These are phyloP conservation scores for Carex kokanica DNA, from an alignment of 176 grass and related monocot species.

Conservation along the genomic window DNA sequence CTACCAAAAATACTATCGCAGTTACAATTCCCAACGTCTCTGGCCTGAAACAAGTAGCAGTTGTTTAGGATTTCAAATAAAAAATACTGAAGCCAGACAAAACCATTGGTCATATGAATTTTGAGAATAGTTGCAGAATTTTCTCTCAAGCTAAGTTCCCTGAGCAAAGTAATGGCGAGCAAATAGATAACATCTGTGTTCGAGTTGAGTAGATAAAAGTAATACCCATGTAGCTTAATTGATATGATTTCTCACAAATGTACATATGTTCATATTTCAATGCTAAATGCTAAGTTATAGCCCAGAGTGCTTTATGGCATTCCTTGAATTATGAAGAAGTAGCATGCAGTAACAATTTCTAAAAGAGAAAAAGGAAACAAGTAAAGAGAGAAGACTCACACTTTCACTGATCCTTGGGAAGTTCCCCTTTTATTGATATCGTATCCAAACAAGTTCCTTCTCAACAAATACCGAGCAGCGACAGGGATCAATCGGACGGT, in stretches of 20 bases:
- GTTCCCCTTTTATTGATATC: conserved; percentile 97
- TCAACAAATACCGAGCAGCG: conserved; percentile 71
- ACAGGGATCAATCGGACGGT: conserved; percentile 67
- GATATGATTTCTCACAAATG: neutral
- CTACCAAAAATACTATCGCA: conserved; percentile 90
- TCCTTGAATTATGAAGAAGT: too few species aligned
- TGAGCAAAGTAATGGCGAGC: neutral
- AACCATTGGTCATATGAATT: neutral
- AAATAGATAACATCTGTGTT: neutral
- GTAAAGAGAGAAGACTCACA: conserved; percentile 47
- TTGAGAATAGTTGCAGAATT: neutral
- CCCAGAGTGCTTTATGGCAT: neutral
- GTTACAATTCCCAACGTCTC: conserved; percentile 88
- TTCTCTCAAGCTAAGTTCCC: neutral
- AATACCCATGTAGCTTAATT: neutral
- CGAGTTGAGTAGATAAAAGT: neutral
- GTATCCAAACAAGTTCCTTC: conserved; percentile 75
- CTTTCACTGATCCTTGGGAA: conserved; percentile 69
- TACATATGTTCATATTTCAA: neutral
- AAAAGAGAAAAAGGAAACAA: neutral
- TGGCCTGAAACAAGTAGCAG: conserved; percentile 53
- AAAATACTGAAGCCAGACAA: neutral
- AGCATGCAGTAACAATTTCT: too few species aligned
- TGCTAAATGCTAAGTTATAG: neutral
- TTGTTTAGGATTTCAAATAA: neutral